phyloP scores from a whole-genome alignment of 106 monocot genomes.

The Hemerocallis citrina region DNA sequence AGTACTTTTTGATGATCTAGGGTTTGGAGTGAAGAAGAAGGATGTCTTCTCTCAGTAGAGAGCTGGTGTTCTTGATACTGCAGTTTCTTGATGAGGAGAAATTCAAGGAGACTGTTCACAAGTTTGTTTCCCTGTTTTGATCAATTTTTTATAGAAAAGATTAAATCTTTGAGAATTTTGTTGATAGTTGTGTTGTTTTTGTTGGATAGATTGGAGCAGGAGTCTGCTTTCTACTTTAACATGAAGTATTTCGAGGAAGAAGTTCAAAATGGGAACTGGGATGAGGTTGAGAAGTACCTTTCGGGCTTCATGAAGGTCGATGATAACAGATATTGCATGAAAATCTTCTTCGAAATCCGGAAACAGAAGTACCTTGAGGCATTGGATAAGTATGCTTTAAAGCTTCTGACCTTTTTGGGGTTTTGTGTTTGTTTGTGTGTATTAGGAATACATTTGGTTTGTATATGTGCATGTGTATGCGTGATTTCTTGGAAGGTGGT shows the following conservation, averaged over 20 bases:
- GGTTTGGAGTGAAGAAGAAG: not conserved
- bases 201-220: constrained; percentile 53
- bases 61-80: constrained; percentile 40
- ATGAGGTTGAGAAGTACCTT: constrained; percentile 64
- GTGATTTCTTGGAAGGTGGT: too few relatives aligned
- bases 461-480: too few relatives aligned
- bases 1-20: not conserved
- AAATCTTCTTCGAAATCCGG: constrained; percentile 67
- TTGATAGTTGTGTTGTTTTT: constrained; percentile 8
- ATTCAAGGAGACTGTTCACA: constrained; percentile 46
- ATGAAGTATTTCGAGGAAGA: constrained; percentile 70
- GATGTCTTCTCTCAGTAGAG: constrained; percentile 46
- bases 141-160: constrained; percentile 1
- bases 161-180: not conserved
- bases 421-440: too few relatives aligned
- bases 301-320: constrained; percentile 71
- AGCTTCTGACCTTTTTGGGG: too few relatives aligned
- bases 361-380: constrained; percentile 77
- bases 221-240: constrained; percentile 66
- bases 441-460: too few relatives aligned
- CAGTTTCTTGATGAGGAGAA: constrained; percentile 58
- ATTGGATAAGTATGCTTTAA: constrained; percentile 41
- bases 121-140: constrained; percentile 17
- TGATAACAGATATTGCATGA: constrained; percentile 62
- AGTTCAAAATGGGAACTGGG: constrained; percentile 57